phyloP scores from a whole-genome alignment of 2,329 filamentous ascomycete genomes.

The Xylaria arbuscula region DNA sequence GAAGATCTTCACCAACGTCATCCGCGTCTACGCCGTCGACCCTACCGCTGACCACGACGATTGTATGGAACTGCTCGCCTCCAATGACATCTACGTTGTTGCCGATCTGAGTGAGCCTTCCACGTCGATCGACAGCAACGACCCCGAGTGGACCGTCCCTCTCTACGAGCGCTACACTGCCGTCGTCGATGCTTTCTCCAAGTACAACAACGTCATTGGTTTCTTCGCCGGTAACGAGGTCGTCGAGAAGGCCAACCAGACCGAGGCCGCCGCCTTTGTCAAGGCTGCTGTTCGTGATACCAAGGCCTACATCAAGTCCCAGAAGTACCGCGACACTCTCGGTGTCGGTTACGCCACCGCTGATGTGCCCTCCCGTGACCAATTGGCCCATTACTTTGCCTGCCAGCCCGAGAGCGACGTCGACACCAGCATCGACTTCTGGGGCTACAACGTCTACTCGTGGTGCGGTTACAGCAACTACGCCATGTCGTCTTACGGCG shows the following conservation, averaged over 20 bases:
- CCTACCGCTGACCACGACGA: conserved; percentile 79
- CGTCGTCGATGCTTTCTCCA: conserved; percentile 82
- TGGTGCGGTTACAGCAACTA: conserved; percentile 93
- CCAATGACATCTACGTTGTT: conserved; percentile 93
- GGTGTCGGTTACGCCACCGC: conserved; percentile 97
- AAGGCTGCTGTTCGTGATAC: conserved; percentile 97
- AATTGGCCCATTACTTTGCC: conserved; percentile 94
- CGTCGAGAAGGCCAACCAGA: conserved; percentile 89
- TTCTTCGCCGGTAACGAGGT: conserved; percentile 99
- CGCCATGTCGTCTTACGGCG: conserved; percentile 79
- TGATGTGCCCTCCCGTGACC: conserved; percentile 81
- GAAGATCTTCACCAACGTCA: conserved; percentile 86
- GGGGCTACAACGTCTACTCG: conserved; percentile 99
- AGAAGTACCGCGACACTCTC: conserved; percentile 76
- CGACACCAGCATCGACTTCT: conserved; percentile 83
- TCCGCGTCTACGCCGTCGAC: conserved; percentile 95
- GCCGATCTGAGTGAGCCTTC: conserved; percentile 87
- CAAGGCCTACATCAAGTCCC: conserved; percentile 90
- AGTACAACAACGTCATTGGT: conserved; percentile 91
- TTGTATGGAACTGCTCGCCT: conserved; percentile 86
- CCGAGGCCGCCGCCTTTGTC: conserved; percentile 89
- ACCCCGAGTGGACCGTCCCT: conserved; percentile 80
- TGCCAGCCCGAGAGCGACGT: conserved; percentile 72
- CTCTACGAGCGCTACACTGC: conserved; percentile 84
- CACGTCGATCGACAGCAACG: conserved; percentile 85